Evolutionary conservation across 2,329 filamentous ascomycete genomes (phyloP).

Genomic region (Drechslerella stenobrocha): DNA sequence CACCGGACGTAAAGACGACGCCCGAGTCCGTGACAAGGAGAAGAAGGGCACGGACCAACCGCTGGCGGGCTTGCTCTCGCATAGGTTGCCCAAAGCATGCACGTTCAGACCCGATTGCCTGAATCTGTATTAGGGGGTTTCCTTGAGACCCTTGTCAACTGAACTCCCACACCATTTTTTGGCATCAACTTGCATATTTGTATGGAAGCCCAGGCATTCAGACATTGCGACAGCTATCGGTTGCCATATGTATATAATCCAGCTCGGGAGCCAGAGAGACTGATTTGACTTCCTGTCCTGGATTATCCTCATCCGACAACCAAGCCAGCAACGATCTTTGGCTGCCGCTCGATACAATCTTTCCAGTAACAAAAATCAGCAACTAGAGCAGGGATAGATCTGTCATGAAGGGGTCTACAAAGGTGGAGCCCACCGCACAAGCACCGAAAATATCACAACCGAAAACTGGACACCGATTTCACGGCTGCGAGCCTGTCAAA

Average conservation of each 20-base stretch:
- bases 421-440: not conserved
- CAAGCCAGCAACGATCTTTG: too few relatives aligned
- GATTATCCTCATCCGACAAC: not conserved
- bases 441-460: not conserved
- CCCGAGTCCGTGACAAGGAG: slow-evolving; percentile 2
- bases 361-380: not conserved
- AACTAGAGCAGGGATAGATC: not conserved
- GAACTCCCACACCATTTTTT: slow-evolving; percentile 49
- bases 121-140: slow-evolving; percentile 48
- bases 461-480: not conserved
- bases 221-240: slow-evolving; percentile 19
- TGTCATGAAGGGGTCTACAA: not conserved
- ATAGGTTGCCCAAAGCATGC: slow-evolving; percentile 48
- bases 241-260: slow-evolving; percentile 34
- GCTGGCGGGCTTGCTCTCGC: slow-evolving; percentile 41
- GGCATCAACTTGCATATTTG: slow-evolving; percentile 44
- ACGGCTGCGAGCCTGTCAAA: not conserved
- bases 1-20: not conserved
- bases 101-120: slow-evolving; percentile 49
- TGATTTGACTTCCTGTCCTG: not conserved
- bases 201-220: slow-evolving; percentile 18
- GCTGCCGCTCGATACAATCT: not conserved
- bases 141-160: slow-evolving; percentile 42
- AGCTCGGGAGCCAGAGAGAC: slow-evolving; percentile 24
- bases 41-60: slow-evolving; percentile 46